phyloP scores from a whole-genome alignment of 2,329 filamentous ascomycete genomes.

The Cladosporium cucumerinum region DNA sequence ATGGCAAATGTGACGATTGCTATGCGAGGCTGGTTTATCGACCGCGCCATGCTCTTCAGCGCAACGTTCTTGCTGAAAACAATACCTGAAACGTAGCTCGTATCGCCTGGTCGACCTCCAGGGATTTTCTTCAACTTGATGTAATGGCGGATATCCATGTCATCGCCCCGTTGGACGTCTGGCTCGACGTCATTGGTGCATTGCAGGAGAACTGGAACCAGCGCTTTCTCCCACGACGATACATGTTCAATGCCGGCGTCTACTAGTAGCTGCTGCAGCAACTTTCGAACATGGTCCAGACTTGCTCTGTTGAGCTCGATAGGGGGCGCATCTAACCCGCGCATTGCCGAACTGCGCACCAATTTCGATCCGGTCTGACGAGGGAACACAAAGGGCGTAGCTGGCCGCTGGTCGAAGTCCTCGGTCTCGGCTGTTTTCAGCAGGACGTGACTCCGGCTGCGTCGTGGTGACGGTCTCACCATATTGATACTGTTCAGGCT shows the following conservation, averaged over 20 bases:
- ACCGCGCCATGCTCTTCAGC: constrained; percentile 90
- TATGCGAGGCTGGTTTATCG: constrained; percentile 78
- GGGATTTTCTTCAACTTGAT: constrained; percentile 97
- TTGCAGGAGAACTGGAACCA: constrained; percentile 84
- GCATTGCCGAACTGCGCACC: constrained; percentile 78
- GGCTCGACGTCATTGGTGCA: constrained; percentile 94
- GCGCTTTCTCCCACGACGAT: constrained; percentile 79
- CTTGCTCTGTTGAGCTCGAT: constrained; percentile 85
- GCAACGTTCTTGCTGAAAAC: constrained; percentile 98
- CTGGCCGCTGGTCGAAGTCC: constrained; percentile 14
- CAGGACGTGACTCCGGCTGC: constrained; percentile 53
- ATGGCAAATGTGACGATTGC: constrained; percentile 92
- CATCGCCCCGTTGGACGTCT: constrained; percentile 83
- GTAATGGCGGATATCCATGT: constrained; percentile 96
- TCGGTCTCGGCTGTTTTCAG: constrained; percentile 42
- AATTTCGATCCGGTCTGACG: constrained; percentile 35
- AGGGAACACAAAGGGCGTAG: constrained; percentile 20
- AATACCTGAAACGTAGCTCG: constrained; percentile 91
- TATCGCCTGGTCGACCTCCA: constrained; percentile 84
- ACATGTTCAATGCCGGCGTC: constrained; percentile 72
- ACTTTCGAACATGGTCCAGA: constrained; percentile 78
- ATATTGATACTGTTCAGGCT: constrained; percentile 78
- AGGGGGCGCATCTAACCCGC: constrained; percentile 68
- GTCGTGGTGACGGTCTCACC: constrained; percentile 67
- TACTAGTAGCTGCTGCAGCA: constrained; percentile 77